Evolutionary conservation across 2,329 filamentous ascomycete species (phyloP).

Genomic region (Monosporascus cannonballus): DNA sequence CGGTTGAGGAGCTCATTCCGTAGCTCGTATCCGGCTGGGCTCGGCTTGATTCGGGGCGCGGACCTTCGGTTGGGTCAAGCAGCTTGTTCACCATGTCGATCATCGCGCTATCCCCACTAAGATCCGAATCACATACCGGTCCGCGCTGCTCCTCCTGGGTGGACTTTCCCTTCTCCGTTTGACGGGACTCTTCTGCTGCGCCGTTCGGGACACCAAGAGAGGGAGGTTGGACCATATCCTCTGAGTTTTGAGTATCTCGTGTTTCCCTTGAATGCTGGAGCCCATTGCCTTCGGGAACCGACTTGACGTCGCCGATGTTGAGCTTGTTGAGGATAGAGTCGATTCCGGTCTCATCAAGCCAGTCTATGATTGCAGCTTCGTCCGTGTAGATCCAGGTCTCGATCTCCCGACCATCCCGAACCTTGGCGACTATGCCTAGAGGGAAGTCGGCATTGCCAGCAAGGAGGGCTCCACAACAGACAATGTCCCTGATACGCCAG

Average conservation of each 20-base stretch:
- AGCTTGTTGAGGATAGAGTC: slow-evolving; percentile 18
- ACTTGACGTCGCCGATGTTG: slow-evolving; percentile 10
- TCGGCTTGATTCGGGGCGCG: slow-evolving; percentile 17
- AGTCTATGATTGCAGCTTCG: slow-evolving; percentile 6
- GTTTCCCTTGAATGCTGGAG: slow-evolving; percentile 1
- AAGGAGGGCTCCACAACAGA: slow-evolving; percentile 43
- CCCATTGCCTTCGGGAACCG: slow-evolving; percentile 2
- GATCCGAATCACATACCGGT: slow-evolving; percentile 16
- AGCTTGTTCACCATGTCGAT: slow-evolving; percentile 35
- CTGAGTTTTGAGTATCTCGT: background rate
- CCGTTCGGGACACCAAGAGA: background rate
- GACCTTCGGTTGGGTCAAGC: slow-evolving; percentile 22
- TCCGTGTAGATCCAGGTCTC: slow-evolving; percentile 22
- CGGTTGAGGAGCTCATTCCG: slow-evolving; percentile 47
- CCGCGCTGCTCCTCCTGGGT: slow-evolving; percentile 3
- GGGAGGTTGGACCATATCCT: slow-evolving; percentile 2
- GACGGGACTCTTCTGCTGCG: background rate
- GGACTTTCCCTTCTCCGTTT: slow-evolving; percentile 11
- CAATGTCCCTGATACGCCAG: slow-evolving; percentile 42
- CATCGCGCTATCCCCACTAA: slow-evolving; percentile 33
- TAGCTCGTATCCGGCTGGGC: slow-evolving; percentile 41
- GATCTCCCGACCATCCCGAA: slow-evolving; percentile 10
- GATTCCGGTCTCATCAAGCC: slow-evolving; percentile 15
- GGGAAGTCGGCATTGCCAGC: slow-evolving; percentile 36
- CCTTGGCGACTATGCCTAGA: slow-evolving; percentile 20